A percentile compares a stretch with the other conserved stretches of the same genome.
These are phyloP conservation scores for Aspergillus tubingensis DNA, from an alignment of 2,329 filamentous ascomycete genomes.

Conservation along the genomic window DNA sequence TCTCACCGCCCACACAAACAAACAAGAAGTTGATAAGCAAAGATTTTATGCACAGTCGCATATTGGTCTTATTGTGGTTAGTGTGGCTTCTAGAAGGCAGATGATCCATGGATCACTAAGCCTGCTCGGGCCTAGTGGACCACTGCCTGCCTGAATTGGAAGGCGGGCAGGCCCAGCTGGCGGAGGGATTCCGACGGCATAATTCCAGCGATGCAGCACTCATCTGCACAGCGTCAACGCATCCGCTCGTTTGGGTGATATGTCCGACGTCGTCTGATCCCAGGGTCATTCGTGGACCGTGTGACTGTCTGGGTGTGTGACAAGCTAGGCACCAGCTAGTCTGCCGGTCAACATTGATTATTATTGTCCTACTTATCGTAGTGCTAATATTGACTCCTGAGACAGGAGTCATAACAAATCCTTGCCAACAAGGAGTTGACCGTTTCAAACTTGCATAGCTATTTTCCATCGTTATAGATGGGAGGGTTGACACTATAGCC, in stretches of 20 bases:
- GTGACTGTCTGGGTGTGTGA: not conserved
- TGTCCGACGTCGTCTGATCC: not conserved
- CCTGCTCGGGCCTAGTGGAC: not conserved
- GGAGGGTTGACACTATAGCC: too few species aligned
- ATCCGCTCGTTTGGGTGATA: not conserved
- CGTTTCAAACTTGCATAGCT: too few species aligned
- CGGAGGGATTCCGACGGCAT: constrained; percentile 3
- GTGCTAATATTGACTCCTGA: too few species aligned
- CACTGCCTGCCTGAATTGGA: not conserved
- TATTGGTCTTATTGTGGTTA: not conserved
- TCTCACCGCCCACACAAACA: too few species aligned
- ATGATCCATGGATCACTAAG: not conserved
- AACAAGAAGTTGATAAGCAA: too few species aligned
- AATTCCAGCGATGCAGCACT: not conserved
- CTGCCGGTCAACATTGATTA: not conserved
- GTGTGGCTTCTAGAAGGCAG: not conserved
- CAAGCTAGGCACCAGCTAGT: not conserved
- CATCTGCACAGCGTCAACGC: not conserved
- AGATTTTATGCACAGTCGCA: not conserved
- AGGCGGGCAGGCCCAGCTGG: not conserved
- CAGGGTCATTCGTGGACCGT: constrained; percentile 1
- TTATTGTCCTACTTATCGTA: too few species aligned
- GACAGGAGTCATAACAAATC: too few species aligned
- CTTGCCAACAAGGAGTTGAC: too few species aligned
- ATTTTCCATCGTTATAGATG: too few species aligned